These are phyloP conservation scores for Sarocladiaceae sp. DNA, from an alignment of 2,329 filamentous ascomycete species.

Conservation along the genomic window DNA sequence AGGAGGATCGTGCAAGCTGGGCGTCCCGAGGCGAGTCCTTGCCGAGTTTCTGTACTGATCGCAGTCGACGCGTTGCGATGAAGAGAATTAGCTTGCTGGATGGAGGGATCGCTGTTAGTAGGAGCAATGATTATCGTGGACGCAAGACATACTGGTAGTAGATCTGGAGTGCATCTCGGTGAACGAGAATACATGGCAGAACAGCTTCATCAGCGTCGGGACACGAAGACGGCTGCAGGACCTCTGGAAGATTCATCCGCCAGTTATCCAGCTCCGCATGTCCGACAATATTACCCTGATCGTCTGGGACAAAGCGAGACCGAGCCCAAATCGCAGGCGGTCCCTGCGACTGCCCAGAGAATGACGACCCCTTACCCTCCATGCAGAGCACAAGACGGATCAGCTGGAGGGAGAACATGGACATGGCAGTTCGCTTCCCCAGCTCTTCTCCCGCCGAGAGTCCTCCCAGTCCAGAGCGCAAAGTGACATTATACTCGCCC, in stretches of 20 bases:
- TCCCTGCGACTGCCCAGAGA: not conserved
- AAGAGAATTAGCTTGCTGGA: not conserved
- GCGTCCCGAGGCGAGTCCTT: not conserved
- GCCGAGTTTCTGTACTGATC: not conserved
- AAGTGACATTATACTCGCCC: not conserved
- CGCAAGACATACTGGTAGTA: slow-evolving; percentile 5
- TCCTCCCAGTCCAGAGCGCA: not conserved
- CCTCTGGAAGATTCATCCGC: not conserved
- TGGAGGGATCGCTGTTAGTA: too few species aligned
- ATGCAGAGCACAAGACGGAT: not conserved
- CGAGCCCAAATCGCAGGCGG: not conserved
- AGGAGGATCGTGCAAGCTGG: not conserved
- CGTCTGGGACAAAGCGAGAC: not conserved
- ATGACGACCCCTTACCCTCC: not conserved
- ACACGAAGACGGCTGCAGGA: not conserved
- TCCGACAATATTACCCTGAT: not conserved
- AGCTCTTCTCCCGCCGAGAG: not conserved
- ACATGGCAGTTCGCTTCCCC: not conserved
- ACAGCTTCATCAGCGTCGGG: not conserved
- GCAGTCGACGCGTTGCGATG: not conserved
- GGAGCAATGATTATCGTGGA: too few species aligned
- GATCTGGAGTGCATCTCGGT: not conserved
- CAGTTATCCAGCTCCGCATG: not conserved
- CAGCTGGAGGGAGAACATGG: not conserved
- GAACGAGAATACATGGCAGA: not conserved